Percentiles rank a stretch among this genome's conserved stretches.
Conservation (phyloP, 1,284 basidiomycete genomes). For the Inonotus obliquus region DNA sequence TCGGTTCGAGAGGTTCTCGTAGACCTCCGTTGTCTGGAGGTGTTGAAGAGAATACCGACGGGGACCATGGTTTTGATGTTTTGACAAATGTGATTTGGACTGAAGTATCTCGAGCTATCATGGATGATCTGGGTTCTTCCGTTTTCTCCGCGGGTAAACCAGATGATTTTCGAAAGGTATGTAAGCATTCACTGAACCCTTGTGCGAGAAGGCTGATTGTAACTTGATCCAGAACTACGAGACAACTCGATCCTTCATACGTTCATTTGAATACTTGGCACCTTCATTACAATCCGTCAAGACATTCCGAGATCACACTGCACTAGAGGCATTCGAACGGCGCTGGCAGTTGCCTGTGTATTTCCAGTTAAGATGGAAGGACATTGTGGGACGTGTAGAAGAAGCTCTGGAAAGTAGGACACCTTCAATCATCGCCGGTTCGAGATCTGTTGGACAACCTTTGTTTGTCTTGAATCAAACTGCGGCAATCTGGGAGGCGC, state of each 20-base stretch:
- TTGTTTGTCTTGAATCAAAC: constrained; percentile 61
- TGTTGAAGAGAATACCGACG: constrained; percentile 4
- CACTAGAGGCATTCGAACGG: constrained; percentile 71
- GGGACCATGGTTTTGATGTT: constrained; percentile 64
- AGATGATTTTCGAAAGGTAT: constrained; percentile 82
- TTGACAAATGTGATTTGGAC: constrained; percentile 87
- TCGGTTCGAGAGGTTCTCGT: constrained; percentile 29
- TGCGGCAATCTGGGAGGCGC: constrained; percentile 64
- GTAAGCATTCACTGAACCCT: not conserved
- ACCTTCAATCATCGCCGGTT: constrained; percentile 35
- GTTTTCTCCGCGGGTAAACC: constrained; percentile 92
- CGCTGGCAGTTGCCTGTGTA: constrained; percentile 97
- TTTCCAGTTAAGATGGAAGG: constrained; percentile 97
- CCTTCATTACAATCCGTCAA: constrained; percentile 70
- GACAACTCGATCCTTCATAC: constrained; percentile 80
- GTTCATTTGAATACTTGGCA: constrained; percentile 77
- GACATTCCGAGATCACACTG: constrained; percentile 66
- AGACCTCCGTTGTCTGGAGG: not conserved
- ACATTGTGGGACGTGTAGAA: constrained; percentile 78
- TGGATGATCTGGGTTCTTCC: constrained; percentile 75
- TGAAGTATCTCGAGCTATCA: constrained; percentile 72
- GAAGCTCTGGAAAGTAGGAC: constrained; percentile 46
- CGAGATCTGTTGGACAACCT: constrained; percentile 5
- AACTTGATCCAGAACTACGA: constrained; percentile 64
- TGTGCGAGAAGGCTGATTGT: not conserved